A percentile compares a stretch with the other conserved stretches of the same genome.
These are phyloP conservation scores for Isabelozyma rhagii DNA, from an alignment of 805 yeast species.

Conservation along the genomic window DNA sequence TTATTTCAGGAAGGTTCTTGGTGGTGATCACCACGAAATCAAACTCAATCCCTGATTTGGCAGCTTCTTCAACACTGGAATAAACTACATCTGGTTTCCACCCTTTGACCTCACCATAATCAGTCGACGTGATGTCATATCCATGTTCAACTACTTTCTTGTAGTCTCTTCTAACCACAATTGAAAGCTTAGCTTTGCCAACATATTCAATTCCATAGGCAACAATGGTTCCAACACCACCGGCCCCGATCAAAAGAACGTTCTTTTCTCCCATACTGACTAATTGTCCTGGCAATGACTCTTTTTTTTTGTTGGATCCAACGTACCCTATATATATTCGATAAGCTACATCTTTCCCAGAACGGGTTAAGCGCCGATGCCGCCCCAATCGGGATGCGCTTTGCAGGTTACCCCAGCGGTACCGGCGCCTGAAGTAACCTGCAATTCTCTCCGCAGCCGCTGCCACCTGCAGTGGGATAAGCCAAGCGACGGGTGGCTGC, in stretches of 20 bases:
- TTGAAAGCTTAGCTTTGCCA: conserved; percentile 50
- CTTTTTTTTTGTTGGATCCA: background rate
- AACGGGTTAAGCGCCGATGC: background rate
- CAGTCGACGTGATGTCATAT: conserved; percentile 56
- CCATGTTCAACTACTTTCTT: conserved; percentile 51
- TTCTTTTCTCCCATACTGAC: conserved; percentile 2
- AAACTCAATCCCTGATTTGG: conserved; percentile 24
- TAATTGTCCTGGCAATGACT: background rate
- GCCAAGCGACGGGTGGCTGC: background rate
- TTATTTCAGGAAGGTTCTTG: conserved; percentile 65
- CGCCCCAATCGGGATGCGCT: background rate
- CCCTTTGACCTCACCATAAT: conserved; percentile 52
- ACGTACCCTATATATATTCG: background rate
- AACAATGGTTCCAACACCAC: conserved; percentile 75
- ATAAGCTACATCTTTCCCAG: background rate
- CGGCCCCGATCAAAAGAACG: conserved; percentile 65
- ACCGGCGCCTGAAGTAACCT: background rate
- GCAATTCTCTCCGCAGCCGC: background rate
- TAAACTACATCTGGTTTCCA: conserved; percentile 55
- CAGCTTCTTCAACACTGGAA: conserved; percentile 45
- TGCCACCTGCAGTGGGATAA: too few species aligned
- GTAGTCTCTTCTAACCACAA: conserved; percentile 66
- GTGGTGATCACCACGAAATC: conserved; percentile 62
- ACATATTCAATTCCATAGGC: conserved; percentile 53
- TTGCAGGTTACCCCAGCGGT: background rate